A percentile compares a stretch with the other conserved stretches of the same genome.
Evolutionary conservation across 352 stramenopile genomes (phyloP).

Genomic region (Globisporangium cylindrosporum): DNA sequence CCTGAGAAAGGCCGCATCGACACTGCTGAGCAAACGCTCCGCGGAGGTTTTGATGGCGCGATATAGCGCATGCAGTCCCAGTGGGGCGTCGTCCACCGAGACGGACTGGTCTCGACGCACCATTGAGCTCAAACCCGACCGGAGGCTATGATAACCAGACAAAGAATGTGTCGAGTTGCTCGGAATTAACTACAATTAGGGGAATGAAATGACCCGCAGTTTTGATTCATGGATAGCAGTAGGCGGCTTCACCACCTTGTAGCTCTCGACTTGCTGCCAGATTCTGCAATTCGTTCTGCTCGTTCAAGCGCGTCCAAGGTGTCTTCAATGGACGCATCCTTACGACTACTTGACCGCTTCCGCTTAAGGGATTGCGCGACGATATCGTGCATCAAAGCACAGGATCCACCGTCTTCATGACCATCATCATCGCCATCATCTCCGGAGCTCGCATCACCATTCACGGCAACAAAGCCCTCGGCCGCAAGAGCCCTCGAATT

Average conservation of each 20-base stretch:
- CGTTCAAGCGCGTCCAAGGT: background rate
- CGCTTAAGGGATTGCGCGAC: background rate
- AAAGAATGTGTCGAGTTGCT: background rate
- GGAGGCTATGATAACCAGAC: constrained; percentile 4
- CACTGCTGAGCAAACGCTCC: constrained; percentile 20
- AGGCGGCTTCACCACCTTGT: background rate
- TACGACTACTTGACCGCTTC: background rate
- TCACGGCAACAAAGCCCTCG: constrained; percentile 54
- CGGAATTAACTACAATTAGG: background rate
- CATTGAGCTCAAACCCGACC: constrained; percentile 28
- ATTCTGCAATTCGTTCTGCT: background rate
- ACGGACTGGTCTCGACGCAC: constrained; percentile 26
- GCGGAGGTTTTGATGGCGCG: constrained; percentile 7
- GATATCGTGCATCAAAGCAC: background rate
- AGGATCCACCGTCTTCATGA: constrained; percentile 1
- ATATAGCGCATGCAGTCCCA: constrained; percentile 6
- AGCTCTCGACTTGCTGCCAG: background rate
- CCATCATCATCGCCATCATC: constrained; percentile 23
- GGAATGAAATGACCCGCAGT: background rate
- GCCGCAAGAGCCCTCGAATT: constrained; percentile 30
- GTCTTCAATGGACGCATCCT: background rate
- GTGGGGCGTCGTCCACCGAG: constrained; percentile 21
- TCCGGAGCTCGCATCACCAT: constrained; percentile 36
- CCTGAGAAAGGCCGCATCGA: constrained; percentile 19
- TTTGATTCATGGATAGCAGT: background rate